phyloP scores from a whole-genome alignment of 129 eudicot genomes.

The Calendula officinalis region DNA sequence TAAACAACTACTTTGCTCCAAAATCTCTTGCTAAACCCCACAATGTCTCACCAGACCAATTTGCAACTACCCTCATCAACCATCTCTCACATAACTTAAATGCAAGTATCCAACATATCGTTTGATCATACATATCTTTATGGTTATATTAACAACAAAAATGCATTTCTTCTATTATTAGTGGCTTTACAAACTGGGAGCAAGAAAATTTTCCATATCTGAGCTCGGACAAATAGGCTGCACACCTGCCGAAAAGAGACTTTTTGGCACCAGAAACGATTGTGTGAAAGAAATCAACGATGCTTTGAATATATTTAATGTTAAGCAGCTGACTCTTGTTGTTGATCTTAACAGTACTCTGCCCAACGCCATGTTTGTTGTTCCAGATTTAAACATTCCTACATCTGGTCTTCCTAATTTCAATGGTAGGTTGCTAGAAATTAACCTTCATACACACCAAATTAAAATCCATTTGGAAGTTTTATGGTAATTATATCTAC shows the following conservation, averaged over 20 bases:
- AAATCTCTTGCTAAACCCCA: neutral
- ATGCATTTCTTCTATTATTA: neutral
- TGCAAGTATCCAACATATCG: conserved; percentile 11
- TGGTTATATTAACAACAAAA: neutral
- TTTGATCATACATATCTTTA: neutral
- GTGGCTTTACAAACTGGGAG: conserved; percentile 38
- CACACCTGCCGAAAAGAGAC: conserved; percentile 10
- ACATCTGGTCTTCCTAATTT: neutral
- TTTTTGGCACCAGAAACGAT: neutral
- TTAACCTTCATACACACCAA: neutral
- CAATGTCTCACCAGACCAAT: conserved; percentile 12
- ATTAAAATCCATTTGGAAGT: neutral
- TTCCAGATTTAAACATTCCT: neutral
- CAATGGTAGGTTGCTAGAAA: neutral
- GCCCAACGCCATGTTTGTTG: conserved; percentile 17
- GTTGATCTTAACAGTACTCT: conserved; percentile 9
- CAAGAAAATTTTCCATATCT: conserved; percentile 31
- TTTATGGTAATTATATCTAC: neutral
- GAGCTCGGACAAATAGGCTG: conserved; percentile 34
- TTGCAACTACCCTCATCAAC: conserved; percentile 10
- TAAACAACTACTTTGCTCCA: conserved; percentile 31
- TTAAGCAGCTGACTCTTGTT: conserved; percentile 22
- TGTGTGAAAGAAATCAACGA: conserved; percentile 24
- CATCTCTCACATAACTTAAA: conserved; percentile 6
- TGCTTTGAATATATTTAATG: conserved; percentile 16